A percentile compares a stretch with the other conserved stretches of the same genome.
phyloP scores from a whole-genome alignment of 192 early-diverging fungal genomes.

The Spinellus fusiger region DNA sequence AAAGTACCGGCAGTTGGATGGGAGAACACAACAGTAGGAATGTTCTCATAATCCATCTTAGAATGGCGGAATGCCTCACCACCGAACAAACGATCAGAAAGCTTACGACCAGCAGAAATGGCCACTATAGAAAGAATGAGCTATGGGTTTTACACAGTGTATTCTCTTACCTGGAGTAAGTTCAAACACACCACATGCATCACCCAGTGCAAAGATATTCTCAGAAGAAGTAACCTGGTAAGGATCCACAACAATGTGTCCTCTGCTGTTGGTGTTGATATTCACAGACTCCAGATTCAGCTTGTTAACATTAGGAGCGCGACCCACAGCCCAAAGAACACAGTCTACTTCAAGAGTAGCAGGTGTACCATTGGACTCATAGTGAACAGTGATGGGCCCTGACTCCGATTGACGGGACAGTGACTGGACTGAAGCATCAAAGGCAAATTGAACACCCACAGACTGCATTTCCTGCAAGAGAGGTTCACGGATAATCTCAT shows the following conservation, averaged over 20 bases:
- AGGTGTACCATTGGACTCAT: constrained; percentile 32
- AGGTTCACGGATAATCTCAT: constrained; percentile 72
- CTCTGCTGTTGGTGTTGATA: constrained; percentile 57
- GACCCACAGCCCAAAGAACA: constrained; percentile 89
- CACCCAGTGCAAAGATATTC: constrained; percentile 86
- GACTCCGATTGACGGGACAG: constrained; percentile 49
- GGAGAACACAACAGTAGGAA: constrained; percentile 94
- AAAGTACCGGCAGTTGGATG: constrained; percentile 85
- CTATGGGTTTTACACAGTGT: not conserved
- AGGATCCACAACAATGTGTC: constrained; percentile 78
- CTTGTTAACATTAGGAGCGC: constrained; percentile 66
- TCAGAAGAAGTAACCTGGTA: constrained; percentile 74
- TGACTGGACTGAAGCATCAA: constrained; percentile 50
- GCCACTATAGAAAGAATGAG: constrained; percentile 54
- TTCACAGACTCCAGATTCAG: constrained; percentile 64
- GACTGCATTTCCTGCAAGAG: constrained; percentile 72
- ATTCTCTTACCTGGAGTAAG: constrained; percentile 73
- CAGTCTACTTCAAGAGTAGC: constrained; percentile 65
- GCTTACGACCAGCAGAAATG: constrained; percentile 86
- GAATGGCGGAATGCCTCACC: constrained; percentile 58
- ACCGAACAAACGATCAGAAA: constrained; percentile 91
- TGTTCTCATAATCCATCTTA: constrained; percentile 90
- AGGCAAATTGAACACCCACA: constrained; percentile 78
- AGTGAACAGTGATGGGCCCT: constrained; percentile 52
- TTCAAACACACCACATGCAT: constrained; percentile 86